Base-by-base conservation (phyloP, 176 grass and related monocot species). In the Oryza glaberrima region DNA sequence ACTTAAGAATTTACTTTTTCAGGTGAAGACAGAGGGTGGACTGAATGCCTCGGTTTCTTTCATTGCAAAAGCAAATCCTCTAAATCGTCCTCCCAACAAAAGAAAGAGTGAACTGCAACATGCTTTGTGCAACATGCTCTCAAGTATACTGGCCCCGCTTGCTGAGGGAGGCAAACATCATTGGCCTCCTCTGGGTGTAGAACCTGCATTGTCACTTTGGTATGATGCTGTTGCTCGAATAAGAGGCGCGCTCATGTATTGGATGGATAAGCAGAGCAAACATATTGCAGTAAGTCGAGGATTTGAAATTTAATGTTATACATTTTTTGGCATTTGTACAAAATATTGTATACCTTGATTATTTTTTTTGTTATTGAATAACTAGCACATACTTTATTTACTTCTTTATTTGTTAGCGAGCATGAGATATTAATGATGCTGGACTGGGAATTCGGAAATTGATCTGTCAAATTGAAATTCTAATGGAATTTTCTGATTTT, bases 81-180 rank as follows among this genome's bases (percentile, higher is more conserved):
- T 98, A 80, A 94, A 89, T 83, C 91, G 93, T 68, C 51, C 90
- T 78, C 93, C 96, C 68, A 92, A 86, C 79, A 95, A 95, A 88
- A 95, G 91, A 86, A 95, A 98, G 90, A 98, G 96, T 90, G 93
- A 98, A 87, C 67, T 98, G 73, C 93, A 98, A 86, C 96, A 98
- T 88, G 96, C 96, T n/a, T 84, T 94, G 65, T 98, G 96, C 74
- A 95, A 88, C 80, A 98, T 98, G 96, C 91, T 98, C 56, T 98
- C 96, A 77, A 95, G 96, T 86, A 98, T 98, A 69, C 75, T 98
- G 54, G 93, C 96, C 32, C 91, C 93, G 54, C 93, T 98, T 81
- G 91, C 96, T 38, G 93, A 98, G 86, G 91, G 93, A 81, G 83
- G 90, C 46, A 98, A 90, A 93, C 85, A 82, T 41, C 78, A 91